phyloP scores from a whole-genome alignment of 139 green algal genomes.

The Mesotaenium endlicherianum region DNA sequence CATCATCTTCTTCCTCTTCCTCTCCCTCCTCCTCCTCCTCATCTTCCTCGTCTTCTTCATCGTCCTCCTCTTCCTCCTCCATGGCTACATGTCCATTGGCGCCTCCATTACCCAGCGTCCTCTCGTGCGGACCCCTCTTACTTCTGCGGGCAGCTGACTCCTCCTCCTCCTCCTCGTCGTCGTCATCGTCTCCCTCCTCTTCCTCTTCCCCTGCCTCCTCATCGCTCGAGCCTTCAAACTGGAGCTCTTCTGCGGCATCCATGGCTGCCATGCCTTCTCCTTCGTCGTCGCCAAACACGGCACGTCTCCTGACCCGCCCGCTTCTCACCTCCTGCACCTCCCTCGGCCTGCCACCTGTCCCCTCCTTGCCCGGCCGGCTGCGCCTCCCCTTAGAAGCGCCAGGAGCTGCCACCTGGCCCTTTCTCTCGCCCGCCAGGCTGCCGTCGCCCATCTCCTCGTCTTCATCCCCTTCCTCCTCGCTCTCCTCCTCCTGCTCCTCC shows the following conservation, averaged over 20 bases:
- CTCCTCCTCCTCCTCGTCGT: neutral
- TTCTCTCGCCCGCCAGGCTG: neutral
- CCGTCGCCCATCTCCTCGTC: conserved; percentile 23
- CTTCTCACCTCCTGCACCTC: neutral
- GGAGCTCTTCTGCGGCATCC: neutral
- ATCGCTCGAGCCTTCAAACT: neutral
- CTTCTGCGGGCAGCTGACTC: neutral
- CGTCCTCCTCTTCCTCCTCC: neutral
- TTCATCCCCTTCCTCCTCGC: conserved; percentile 9
- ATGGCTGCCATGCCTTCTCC: neutral
- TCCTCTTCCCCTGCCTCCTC: conserved; percentile 32
- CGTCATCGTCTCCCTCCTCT: conserved; percentile 18
- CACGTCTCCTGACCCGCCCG: neutral
- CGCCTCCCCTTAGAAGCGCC: neutral
- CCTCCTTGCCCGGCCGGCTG: neutral
- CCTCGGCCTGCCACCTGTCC: neutral
- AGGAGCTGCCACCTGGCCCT: neutral
- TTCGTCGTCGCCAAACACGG: conserved; percentile 12
- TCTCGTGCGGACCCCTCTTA: neutral
- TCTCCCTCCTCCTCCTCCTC: conserved; percentile 13
- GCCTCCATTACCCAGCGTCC: neutral
- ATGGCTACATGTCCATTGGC: no score
- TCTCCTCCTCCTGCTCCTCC: neutral
- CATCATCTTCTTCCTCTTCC: conserved; percentile 1
- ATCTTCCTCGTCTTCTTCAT: conserved; percentile 15